Evolutionary conservation across 257 asterid genomes (phyloP), one percentile per base, ranked within the genome.

Genomic region (Verbascum thapsus): DNA sequence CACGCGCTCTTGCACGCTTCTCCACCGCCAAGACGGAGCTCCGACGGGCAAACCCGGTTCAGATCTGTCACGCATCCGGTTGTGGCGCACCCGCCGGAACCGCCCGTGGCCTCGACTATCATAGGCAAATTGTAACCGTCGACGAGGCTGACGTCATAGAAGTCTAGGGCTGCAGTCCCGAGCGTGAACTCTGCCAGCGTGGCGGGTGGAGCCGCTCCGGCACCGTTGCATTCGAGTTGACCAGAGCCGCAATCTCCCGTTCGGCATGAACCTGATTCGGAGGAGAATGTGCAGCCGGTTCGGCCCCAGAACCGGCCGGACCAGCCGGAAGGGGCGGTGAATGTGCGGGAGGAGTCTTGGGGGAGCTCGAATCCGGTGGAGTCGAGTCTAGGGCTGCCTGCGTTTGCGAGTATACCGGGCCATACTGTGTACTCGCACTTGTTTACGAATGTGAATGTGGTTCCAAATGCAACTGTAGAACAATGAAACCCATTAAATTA

Each of bases 301-400:
- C 98, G 80, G 1, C 72, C 98, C 98, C 98, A 91, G 72, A 91
- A 88, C 8, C 98, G 84, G 43, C 98, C 98, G 52, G 96, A 88
- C 98, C 98, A 91, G 30, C 95, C 98, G 38, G 94, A 69, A 2
- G 98, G 96, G 19, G 95, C 95, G 3, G 56, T 17, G 82, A 91
- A 78, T 12, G 83, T 19, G 7, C 92, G 90, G 54, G 96, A 63
- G 39, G 89, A 70, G 49, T 65, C 94, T 12, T 67, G 72, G 0
- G 88, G 82, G 58, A 91, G 98, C 82, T 91, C 87, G 67, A 91
- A 91, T 40, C 98, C 98, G 47, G 98, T 86, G 83, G 67, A 76
- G 53, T 74, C 94, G 45, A 91, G 88, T 47, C 58, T 53, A 11
- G 96, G 96, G 67, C 86, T 83, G 10, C 95, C 96, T 18, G 95